Evolutionary conservation across 352 stramenopile genomes (phyloP).

Genomic region (Phytophthora chlamydospora): DNA sequence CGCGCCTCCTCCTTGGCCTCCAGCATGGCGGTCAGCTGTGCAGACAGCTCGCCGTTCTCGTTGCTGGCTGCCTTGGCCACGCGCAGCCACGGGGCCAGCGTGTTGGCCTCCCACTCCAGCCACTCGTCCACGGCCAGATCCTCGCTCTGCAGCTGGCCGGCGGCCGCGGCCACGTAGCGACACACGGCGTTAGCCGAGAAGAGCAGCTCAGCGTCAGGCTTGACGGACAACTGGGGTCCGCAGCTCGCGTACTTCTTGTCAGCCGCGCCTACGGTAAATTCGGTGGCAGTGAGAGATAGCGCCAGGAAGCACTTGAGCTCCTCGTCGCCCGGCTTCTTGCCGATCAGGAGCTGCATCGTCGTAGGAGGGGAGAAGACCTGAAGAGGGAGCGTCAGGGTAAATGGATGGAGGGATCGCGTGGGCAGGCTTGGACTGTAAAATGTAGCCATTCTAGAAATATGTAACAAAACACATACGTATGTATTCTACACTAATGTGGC

Average conservation of each 20-base stretch:
- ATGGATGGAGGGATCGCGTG: not conserved
- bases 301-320: constrained; percentile 88
- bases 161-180: constrained; percentile 69
- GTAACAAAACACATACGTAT: no score
- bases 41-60: constrained; percentile 29
- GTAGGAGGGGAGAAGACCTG: not conserved
- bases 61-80: constrained; percentile 54
- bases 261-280: constrained; percentile 55
- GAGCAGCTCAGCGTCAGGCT: constrained; percentile 42
- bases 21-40: constrained; percentile 57
- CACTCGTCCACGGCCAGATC: constrained; percentile 85
- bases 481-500: not conserved
- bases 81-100: constrained; percentile 62
- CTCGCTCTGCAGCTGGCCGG: constrained; percentile 61
- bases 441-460: no score
- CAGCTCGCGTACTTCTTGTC: constrained; percentile 67
- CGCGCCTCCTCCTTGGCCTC: constrained; percentile 68
- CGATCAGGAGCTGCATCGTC: constrained; percentile 75
- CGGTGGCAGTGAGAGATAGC: constrained; percentile 50
- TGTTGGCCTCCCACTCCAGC: constrained; percentile 81
- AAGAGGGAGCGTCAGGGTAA: constrained; percentile 2
- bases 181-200: constrained; percentile 84
- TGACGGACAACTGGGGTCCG: constrained; percentile 58
- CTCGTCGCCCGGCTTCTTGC: constrained; percentile 60
- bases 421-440: no score